These are phyloP conservation scores for Pestalotiopsis sp. DNA, from an alignment of 2,329 filamentous ascomycete genomes.

Conservation along the genomic window DNA sequence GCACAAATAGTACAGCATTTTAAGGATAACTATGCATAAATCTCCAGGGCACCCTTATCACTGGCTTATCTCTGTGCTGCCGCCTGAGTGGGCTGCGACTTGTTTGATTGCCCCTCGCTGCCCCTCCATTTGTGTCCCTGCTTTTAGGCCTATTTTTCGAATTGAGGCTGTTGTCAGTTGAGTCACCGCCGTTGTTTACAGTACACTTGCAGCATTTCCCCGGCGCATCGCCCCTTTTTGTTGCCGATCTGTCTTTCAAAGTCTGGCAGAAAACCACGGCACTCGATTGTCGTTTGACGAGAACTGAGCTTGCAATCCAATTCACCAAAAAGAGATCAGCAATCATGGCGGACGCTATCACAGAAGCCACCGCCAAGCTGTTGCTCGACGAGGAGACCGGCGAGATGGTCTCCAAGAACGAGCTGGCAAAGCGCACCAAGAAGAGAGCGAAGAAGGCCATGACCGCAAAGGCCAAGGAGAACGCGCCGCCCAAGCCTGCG, in stretches of 20 bases:
- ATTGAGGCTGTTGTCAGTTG: slow-evolving; percentile 1
- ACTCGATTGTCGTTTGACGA: not conserved
- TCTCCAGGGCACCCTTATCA: not conserved
- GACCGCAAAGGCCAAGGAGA: slow-evolving; percentile 27
- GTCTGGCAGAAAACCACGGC: not conserved
- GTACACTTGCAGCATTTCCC: not conserved
- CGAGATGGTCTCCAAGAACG: slow-evolving; percentile 67
- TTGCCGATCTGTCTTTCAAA: not conserved
- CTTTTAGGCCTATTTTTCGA: not conserved
- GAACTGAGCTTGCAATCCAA: not conserved
- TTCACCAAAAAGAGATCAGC: not conserved
- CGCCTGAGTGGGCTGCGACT: not conserved
- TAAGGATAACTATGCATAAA: not conserved
- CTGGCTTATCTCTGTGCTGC: not conserved
- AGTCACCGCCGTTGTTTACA: slow-evolving; percentile 5
- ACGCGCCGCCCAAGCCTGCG: slow-evolving; percentile 24
- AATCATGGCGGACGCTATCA: no score
- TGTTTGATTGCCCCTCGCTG: not conserved
- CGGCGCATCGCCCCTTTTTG: no score
- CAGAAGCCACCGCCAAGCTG: slow-evolving; percentile 52
- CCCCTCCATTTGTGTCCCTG: slow-evolving; percentile 6
- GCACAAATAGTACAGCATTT: no score
- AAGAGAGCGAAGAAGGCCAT: slow-evolving; percentile 60
- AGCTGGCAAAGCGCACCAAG: slow-evolving; percentile 62
- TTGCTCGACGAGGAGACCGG: slow-evolving; percentile 65